Evolutionary conservation across 306 rosid genomes (phyloP), one percentile per base, ranked within the genome.

Genomic region (Fragaria ananassa): DNA sequence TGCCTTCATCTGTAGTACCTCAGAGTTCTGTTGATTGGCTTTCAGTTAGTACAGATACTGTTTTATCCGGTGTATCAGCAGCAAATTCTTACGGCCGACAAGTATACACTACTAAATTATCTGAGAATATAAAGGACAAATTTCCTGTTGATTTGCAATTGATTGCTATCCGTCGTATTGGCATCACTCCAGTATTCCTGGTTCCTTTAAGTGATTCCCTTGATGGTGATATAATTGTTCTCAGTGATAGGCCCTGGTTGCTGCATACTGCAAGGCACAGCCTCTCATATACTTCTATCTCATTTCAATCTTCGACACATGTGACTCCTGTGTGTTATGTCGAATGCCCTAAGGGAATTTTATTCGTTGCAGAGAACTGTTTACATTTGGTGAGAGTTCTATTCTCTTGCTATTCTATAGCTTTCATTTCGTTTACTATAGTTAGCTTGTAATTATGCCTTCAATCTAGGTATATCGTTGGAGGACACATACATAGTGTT

Each of bases 231-330:
- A 77, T 94, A 80, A 87, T 94, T 86, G 92, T 89, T 75, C 84
- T 94, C 60, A 89, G 98, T 85, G 98, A 92, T 80, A 90, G 97
- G 70, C 96, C 98, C 19, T 92, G 98, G 98, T 84, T 94, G 88
- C 84, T 94, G 87, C 97, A 94, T 76, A 85, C 91, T 86, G 97
- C 96, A 51, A 90, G 97, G 68, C 98, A 94, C 77, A 82, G 98
- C 83, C 91, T 94, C 77, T 92, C 96, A 64, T 92, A 91, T 82
- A 89, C 98, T 75, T 94, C 98, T 82, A 88, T 94, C 76, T 94
- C 98, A 71, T 90, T 90, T 89, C 97, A 87, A 82, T 87, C 97
- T 57, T 91, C 97, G 13, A 89, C 98, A 27, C 97, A 94, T 76
- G 93, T 86, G 68, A 94, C 98, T 74, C 91, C 98, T 68, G 98